phyloP scores from a whole-genome alignment of 208 protist species.

The Strigomonas galati region DNA sequence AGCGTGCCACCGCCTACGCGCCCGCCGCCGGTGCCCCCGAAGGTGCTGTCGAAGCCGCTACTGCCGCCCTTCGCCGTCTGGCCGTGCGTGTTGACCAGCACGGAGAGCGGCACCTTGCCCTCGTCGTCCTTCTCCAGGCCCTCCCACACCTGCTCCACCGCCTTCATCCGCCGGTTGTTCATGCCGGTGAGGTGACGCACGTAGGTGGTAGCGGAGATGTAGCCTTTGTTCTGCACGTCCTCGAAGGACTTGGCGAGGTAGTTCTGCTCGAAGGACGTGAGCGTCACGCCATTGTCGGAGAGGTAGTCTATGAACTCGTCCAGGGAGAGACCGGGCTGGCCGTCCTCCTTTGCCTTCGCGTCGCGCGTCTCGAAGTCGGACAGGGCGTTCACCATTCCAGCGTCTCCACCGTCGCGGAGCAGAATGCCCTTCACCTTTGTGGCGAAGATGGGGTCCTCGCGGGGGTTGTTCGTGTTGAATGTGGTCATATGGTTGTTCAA shows the following conservation, averaged over 20 bases:
- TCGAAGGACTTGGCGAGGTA: slow-evolving; percentile 75
- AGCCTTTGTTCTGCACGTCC: slow-evolving; percentile 46
- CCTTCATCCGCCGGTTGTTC: slow-evolving; percentile 63
- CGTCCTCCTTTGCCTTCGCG: slow-evolving; percentile 23
- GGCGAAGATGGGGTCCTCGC: slow-evolving; percentile 68
- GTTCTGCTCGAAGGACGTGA: slow-evolving; percentile 40
- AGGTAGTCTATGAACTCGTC: slow-evolving; percentile 52
- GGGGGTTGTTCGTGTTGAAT: slow-evolving; percentile 64
- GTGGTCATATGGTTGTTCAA: slow-evolving; percentile 11
- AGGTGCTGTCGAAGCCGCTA: slow-evolving; percentile 16
- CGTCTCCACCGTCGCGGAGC: slow-evolving; percentile 32
- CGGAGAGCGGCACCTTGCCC: slow-evolving; percentile 27
- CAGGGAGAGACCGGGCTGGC: slow-evolving; percentile 50
- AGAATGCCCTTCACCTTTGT: slow-evolving; percentile 64
- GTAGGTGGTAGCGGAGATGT: slow-evolving; percentile 57
- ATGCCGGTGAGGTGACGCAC: slow-evolving; percentile 76
- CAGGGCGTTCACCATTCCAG: slow-evolving; percentile 55
- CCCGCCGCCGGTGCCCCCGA: slow-evolving; percentile 9
- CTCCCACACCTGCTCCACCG: slow-evolving; percentile 61
- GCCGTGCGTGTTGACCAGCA: slow-evolving; percentile 29
- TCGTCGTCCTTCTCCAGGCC: slow-evolving; percentile 36
- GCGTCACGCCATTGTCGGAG: slow-evolving; percentile 34
- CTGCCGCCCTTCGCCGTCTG: not conserved
- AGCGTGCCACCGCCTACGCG: not conserved
- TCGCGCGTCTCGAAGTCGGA: slow-evolving; percentile 46